A percentile compares a stretch with the other conserved stretches of the same genome.
Conservation (phyloP, 768 basidiomycete species). For the Russula vinacea region DNA sequence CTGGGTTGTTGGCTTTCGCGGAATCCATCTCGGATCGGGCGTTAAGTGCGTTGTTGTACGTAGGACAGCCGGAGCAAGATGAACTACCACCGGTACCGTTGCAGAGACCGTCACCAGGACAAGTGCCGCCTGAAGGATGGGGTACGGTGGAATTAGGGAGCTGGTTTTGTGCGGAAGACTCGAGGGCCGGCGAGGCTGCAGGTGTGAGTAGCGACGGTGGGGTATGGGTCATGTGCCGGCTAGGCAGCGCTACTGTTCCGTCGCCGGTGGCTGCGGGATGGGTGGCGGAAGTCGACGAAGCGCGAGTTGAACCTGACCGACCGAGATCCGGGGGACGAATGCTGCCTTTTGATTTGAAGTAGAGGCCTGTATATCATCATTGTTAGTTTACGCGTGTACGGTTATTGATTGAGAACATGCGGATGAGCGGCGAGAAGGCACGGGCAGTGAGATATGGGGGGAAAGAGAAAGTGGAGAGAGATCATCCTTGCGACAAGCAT, state of each 20-base stretch:
- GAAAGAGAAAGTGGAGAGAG: conserved; percentile 12
- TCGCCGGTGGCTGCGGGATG: conserved; percentile 35
- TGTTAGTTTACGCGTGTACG: conserved; percentile 24
- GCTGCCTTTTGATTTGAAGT: conserved; percentile 79
- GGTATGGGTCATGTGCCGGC: conserved; percentile 35
- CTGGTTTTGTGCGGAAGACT: conserved; percentile 31
- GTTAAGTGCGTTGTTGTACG: conserved; percentile 81
- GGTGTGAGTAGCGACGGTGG: conserved; percentile 37
- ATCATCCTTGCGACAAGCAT: conserved; percentile 32
- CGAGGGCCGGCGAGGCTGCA: conserved; percentile 37
- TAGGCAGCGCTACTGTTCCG: conserved; percentile 34
- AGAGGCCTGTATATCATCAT: conserved; percentile 56
- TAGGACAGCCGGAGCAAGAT: conserved; percentile 93
- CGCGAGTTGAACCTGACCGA: conserved; percentile 29
- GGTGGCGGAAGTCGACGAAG: conserved; percentile 29
- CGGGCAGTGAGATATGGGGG: conserved; percentile 28
- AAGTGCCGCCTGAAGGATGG: conserved; percentile 57
- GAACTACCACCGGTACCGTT: conserved; percentile 95
- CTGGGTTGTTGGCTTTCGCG: conserved; percentile 27
- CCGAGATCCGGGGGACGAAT: conserved; percentile 64
- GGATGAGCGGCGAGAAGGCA: conserved; percentile 21
- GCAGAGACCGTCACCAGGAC: conserved; percentile 96
- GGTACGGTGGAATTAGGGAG: conserved; percentile 10
- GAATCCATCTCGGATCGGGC: conserved; percentile 41
- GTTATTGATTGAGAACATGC: conserved; percentile 25